Evolutionary conservation across 1,139 yeast genomes (phyloP).

Genomic region (Geotrichum carabidarum): DNA sequence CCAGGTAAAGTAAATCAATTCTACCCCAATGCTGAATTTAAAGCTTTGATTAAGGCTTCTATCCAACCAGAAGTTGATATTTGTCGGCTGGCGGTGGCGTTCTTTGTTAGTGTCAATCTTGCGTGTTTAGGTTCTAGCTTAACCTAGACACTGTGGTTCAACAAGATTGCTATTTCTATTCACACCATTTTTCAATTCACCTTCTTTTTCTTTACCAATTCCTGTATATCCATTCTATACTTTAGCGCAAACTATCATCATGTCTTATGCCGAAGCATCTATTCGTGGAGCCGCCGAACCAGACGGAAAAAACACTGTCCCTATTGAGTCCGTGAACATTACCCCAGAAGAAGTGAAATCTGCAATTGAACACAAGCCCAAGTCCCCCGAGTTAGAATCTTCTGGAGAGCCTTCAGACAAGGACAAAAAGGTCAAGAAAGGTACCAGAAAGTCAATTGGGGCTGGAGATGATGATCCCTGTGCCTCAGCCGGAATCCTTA

Average conservation of each 20-base stretch:
- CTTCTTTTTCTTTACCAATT: too few species aligned
- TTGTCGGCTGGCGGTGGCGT: too few species aligned
- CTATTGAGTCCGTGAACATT: slow-evolving; percentile 24
- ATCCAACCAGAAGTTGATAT: too few species aligned
- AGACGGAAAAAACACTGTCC: slow-evolving; percentile 22
- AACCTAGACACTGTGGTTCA: too few species aligned
- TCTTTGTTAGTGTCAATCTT: too few species aligned
- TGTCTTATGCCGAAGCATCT: slow-evolving; percentile 23
- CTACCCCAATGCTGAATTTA: too few species aligned
- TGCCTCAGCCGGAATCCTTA: slow-evolving; percentile 5
- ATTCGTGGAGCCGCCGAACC: slow-evolving; percentile 22
- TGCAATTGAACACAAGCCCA: slow-evolving; percentile 11
- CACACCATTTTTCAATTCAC: too few species aligned
- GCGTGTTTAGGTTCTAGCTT: too few species aligned
- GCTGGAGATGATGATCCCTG: slow-evolving; percentile 5
- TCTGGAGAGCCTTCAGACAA: slow-evolving; percentile 15
- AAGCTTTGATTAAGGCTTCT: too few species aligned
- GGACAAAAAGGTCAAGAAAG: slow-evolving; percentile 6
- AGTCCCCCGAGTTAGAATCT: slow-evolving; percentile 1
- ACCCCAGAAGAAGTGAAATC: slow-evolving; percentile 18
- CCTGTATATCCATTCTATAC: too few species aligned
- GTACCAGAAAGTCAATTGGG: background rate
- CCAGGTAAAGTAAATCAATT: too few species aligned
- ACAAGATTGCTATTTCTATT: too few species aligned
- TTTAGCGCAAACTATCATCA: background rate